Evolutionary conservation across 192 early-diverging fungal species (phyloP).

Genomic region (Coemansia sp.): DNA sequence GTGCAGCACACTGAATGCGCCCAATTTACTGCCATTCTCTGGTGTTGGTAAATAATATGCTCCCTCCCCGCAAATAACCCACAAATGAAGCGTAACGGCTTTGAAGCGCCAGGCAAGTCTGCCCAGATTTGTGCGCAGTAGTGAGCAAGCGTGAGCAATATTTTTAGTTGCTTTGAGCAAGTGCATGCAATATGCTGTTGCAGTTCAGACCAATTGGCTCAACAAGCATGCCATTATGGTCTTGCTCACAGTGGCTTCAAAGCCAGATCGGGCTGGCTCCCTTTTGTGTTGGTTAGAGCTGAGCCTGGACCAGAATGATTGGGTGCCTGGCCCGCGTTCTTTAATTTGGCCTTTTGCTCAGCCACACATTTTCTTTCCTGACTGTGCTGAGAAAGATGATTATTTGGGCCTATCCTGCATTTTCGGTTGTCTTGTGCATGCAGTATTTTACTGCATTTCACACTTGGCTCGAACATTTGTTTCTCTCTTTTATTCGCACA

Average conservation of each 20-base stretch:
- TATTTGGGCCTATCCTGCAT: neutral
- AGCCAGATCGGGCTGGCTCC: neutral
- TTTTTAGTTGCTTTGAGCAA: no score
- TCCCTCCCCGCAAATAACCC: conserved; percentile 9
- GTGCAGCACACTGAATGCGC: neutral
- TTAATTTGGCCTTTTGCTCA: neutral
- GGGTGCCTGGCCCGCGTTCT: neutral
- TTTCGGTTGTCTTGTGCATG: neutral
- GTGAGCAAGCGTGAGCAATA: no score
- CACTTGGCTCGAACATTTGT: neutral
- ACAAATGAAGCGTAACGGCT: neutral
- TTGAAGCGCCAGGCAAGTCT: neutral
- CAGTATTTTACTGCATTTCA: neutral
- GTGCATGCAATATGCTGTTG: no score
- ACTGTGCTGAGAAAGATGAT: neutral
- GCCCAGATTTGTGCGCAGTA: neutral
- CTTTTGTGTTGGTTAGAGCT: neutral
- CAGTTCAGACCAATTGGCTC: neutral
- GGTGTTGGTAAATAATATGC: neutral
- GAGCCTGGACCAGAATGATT: neutral
- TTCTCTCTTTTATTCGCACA: conserved; percentile 8
- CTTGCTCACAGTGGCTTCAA: neutral
- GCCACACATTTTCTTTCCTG: neutral
- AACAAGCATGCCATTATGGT: neutral
- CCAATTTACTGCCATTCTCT: conserved; percentile 7